Evolutionary conservation across 192 early-diverging fungal species (phyloP).

Genomic region (Coemansia sp.): DNA sequence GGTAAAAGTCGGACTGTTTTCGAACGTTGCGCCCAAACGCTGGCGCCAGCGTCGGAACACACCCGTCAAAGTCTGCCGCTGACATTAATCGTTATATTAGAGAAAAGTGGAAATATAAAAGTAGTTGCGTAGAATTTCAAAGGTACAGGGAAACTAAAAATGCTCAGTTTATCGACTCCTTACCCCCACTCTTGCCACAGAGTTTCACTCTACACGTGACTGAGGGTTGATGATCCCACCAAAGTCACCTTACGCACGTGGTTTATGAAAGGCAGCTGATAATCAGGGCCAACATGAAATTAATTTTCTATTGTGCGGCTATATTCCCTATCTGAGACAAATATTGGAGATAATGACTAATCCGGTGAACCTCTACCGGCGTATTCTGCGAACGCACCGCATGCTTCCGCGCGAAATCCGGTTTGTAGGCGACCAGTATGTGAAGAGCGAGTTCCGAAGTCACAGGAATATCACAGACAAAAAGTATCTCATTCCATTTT

Average conservation of each 20-base stretch:
- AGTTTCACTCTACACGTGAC: too few relatives aligned
- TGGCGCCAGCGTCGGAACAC: constrained; percentile 1
- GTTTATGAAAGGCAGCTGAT: too few relatives aligned
- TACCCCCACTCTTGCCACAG: too few relatives aligned
- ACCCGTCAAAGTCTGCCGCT: neutral
- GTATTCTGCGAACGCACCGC: constrained; percentile 40
- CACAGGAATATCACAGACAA: constrained; percentile 42
- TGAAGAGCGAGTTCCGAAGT: constrained; percentile 49
- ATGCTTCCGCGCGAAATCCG: constrained; percentile 46
- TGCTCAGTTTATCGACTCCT: too few relatives aligned
- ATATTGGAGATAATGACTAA: constrained; percentile 15
- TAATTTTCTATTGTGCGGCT: too few relatives aligned
- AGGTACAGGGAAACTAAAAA: too few relatives aligned
- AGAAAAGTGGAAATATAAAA: too few relatives aligned
- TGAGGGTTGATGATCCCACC: too few relatives aligned
- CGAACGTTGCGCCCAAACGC: constrained; percentile 7
- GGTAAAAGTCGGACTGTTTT: constrained; percentile 10
- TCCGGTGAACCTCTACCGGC: constrained; percentile 34
- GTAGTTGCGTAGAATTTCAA: too few relatives aligned
- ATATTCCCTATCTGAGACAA: too few relatives aligned
- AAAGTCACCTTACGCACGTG: too few relatives aligned
- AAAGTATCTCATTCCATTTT: constrained; percentile 44
- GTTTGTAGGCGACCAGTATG: constrained; percentile 57
- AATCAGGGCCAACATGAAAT: too few relatives aligned
- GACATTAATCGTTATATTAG: neutral